phyloP scores from a whole-genome alignment of 257 asterid species.

The Henckelia pumila region DNA sequence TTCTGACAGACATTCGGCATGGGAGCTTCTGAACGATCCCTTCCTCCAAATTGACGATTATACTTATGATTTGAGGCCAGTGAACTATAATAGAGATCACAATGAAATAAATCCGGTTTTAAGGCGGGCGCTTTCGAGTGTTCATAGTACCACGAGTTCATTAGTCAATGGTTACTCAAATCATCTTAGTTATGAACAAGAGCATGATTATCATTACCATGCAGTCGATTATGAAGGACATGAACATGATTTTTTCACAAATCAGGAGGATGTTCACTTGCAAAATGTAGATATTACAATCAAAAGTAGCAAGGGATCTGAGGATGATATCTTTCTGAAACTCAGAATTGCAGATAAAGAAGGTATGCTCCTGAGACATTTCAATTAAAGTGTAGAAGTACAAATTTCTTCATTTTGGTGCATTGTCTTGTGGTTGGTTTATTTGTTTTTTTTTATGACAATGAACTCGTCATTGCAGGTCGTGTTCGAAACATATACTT shows the following conservation, averaged over 20 bases:
- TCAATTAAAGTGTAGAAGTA: background rate
- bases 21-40: conserved; percentile 70
- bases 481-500: conserved; percentile 78
- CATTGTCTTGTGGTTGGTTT: too few relatives aligned
- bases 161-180: conserved; percentile 38
- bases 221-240: conserved; percentile 37
- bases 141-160: conserved; percentile 36
- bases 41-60: conserved; percentile 57
- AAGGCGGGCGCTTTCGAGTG: conserved; percentile 32
- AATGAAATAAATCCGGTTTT: conserved; percentile 34
- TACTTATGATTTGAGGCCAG: conserved; percentile 36
- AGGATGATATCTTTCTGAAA: conserved; percentile 55
- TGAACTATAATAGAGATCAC: conserved; percentile 32
- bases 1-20: conserved; percentile 55
- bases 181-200: conserved; percentile 37
- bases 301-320: conserved; percentile 51
- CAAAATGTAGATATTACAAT: conserved; percentile 47
- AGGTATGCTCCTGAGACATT: conserved; percentile 34
- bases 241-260: conserved; percentile 46
- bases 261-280: conserved; percentile 36
- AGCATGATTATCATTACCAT: conserved; percentile 35
- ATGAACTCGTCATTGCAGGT: conserved; percentile 41
- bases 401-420: too few relatives aligned
- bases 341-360: conserved; percentile 73
- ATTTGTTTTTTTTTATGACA: background rate